Evolutionary conservation across 1,139 yeast genomes (phyloP), one percentile per base, ranked within the genome.

Genomic region (Scheffersomyces titani): DNA sequence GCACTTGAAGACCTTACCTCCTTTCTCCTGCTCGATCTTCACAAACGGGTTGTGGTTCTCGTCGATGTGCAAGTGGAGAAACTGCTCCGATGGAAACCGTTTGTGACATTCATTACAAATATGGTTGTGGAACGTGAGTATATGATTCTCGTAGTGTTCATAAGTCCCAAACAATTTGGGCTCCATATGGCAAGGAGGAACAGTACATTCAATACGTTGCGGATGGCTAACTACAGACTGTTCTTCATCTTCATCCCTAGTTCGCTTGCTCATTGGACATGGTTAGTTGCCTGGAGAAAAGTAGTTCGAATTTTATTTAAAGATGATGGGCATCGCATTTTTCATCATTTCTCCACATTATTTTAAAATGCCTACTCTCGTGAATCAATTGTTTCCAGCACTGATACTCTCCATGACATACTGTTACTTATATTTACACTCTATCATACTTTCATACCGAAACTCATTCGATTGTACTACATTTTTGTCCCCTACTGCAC

Each of bases 21-120:
- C 85, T 19, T 66, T 64, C 49, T 79, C 81, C 52, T 67, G 65
- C 50, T 65, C 63, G 2, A 77, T 70, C 22, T 63, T 65, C n/a
- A 70, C 64, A 51, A 85, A 76, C 2, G 87, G 85, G 63, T 84
- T 81, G 62, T 86, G 89, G 54, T 72, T 71, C 59, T 85, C 89
- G 44, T 77, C 76, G 4, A 84, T 74, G 62, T 86, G 90, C 19
- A 84, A 61, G 5, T 76, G 73, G 30, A 85, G 66, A 9, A 78
- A 62, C 30, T 57, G 61, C 19, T 73, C 68, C 16, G 73, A 71
- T 0, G 86, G 85, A 58, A 85, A 81, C 53, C 66, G 67, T 50
- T 66, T 70, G 16, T 65, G 63, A 63, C 90, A 86, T 51, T 70
- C 73, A 0, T 61, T 55, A 62, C 89, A 86, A 1, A 66, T 7